These are phyloP conservation scores for Emericellopsis terricola DNA, from an alignment of 495 filamentous ascomycete species.

Conservation along the genomic window DNA sequence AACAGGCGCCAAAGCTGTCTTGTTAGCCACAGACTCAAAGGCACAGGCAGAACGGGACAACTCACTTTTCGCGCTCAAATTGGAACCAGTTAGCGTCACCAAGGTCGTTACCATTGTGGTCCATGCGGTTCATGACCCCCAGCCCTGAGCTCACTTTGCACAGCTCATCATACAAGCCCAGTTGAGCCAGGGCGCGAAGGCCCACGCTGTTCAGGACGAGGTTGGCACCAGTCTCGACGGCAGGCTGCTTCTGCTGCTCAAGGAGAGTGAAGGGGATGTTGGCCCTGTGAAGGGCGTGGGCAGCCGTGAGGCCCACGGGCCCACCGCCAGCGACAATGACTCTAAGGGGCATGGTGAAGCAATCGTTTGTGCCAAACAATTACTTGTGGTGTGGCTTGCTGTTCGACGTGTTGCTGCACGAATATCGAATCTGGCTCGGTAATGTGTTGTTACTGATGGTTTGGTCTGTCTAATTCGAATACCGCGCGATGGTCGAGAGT, in stretches of 20 bases:
- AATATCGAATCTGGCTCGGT: too few relatives aligned
- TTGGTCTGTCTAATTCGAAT: too few relatives aligned
- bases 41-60: background rate
- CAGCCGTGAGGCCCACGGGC: slow-evolving; percentile 29
- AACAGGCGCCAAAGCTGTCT: slow-evolving; percentile 12
- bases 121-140: background rate
- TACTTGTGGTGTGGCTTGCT: too few relatives aligned
- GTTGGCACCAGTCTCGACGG: slow-evolving; percentile 21
- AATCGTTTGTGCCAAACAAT: too few relatives aligned
- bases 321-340: slow-evolving; percentile 36
- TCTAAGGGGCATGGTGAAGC: slow-evolving; percentile 17
- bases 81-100: background rate
- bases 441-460: too few relatives aligned
- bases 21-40: background rate
- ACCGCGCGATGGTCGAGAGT: too few relatives aligned
- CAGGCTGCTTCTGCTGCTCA: slow-evolving; percentile 18
- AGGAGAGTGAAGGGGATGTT: slow-evolving; percentile 32
- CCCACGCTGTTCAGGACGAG: slow-evolving; percentile 16
- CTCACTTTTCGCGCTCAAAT: too few relatives aligned
- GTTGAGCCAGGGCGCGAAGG: slow-evolving; percentile 28
- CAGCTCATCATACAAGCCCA: slow-evolving; percentile 19
- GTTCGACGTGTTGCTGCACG: too few relatives aligned
- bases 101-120: background rate
- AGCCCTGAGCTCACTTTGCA: slow-evolving; percentile 10
- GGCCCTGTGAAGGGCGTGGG: slow-evolving; percentile 22